Evolutionary conservation across 441 rosid species (phyloP).

Genomic region (Gossypium schwendimanii): DNA sequence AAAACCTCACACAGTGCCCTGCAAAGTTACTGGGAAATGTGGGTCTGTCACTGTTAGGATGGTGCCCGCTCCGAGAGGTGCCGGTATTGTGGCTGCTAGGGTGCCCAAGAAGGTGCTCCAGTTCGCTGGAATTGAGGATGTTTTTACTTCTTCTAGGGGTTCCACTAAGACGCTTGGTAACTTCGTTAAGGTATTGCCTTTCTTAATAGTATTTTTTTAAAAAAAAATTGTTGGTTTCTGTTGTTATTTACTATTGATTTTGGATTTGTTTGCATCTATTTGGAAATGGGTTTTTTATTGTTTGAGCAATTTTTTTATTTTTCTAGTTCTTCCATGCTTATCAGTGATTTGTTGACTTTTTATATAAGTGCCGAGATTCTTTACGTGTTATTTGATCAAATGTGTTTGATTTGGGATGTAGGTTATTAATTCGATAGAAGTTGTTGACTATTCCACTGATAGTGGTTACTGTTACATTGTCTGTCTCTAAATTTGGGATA

Average conservation of each 20-base stretch:
- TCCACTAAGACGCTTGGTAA: constrained; percentile 82
- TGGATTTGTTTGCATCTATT: background rate
- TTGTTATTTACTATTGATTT: background rate
- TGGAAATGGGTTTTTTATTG: background rate
- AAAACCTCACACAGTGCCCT: constrained; percentile 69
- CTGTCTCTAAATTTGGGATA: background rate
- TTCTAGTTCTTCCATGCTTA: background rate
- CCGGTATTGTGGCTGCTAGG: constrained; percentile 80
- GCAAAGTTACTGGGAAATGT: constrained; percentile 81
- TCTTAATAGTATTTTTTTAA: background rate
- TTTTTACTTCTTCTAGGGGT: constrained; percentile 79
- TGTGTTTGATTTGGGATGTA: background rate
- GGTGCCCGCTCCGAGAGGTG: constrained; percentile 90
- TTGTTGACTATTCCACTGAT: background rate
- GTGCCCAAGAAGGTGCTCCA: constrained; percentile 87
- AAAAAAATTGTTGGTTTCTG: background rate
- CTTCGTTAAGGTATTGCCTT: constrained; percentile 60
- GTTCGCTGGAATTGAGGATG: constrained; percentile 82
- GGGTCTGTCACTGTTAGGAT: constrained; percentile 77
- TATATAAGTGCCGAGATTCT: background rate
- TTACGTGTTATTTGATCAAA: background rate
- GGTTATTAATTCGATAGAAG: background rate
- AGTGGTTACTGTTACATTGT: background rate
- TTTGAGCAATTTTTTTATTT: too few species aligned
- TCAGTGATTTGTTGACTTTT: background rate